phyloP scores from a whole-genome alignment of 805 yeast genomes.

The Candida stauntonica region DNA sequence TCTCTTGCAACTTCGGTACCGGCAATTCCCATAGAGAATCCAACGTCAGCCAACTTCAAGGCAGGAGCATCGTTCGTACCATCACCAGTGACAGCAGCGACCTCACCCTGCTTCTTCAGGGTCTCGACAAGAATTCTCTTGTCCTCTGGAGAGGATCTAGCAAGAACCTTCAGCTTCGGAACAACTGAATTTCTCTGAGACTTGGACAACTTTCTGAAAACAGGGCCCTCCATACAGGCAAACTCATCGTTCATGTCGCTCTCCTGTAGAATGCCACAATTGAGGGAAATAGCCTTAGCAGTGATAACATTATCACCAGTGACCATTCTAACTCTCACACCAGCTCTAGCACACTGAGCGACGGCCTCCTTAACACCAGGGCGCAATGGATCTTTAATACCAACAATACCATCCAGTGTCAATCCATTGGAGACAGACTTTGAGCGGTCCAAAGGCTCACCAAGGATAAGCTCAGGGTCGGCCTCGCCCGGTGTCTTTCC shows the following conservation, averaged over 20 bases:
- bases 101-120: constrained; percentile 75
- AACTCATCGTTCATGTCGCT: constrained; percentile 48
- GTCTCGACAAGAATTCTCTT: constrained; percentile 83
- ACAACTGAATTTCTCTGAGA: constrained; percentile 53
- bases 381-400: constrained; percentile 93
- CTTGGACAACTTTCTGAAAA: constrained; percentile 62
- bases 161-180: constrained; percentile 80
- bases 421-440: constrained; percentile 35
- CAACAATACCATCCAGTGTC: constrained; percentile 71
- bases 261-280: constrained; percentile 65
- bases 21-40: constrained; percentile 97
- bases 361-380: constrained; percentile 90
- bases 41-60: constrained; percentile 92
- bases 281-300: constrained; percentile 84
- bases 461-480: constrained; percentile 38
- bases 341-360: constrained; percentile 78
- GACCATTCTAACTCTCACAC: constrained; percentile 95
- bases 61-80: constrained; percentile 99
- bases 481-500: constrained; percentile 36
- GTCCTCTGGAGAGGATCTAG: constrained; percentile 95
- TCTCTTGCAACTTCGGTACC: constrained; percentile 99
- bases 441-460: constrained; percentile 26
- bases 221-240: constrained; percentile 90
- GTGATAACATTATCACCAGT: constrained; percentile 94
- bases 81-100: constrained; percentile 98